Evolutionary conservation across 331 rosid species (phyloP), one percentile per base, ranked within the genome.

Genomic region (Saraca asoca): DNA sequence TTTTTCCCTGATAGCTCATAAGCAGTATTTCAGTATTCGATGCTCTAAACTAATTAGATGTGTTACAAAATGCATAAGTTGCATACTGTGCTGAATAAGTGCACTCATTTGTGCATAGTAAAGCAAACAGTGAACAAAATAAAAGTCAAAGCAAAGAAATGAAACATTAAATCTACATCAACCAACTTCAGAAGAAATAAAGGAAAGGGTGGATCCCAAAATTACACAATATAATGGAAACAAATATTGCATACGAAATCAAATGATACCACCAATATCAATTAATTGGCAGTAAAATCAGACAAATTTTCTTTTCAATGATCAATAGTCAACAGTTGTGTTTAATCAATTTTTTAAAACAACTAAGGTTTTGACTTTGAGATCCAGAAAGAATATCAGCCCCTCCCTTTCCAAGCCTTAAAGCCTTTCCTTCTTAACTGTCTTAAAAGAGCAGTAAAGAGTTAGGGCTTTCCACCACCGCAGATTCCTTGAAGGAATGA

Each of bases 21-120:
- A 59, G 33, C 59, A 43, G 43, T 16, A 66, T 54, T 71, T 12
- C 37, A 60, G 46, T 51, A 52, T 54, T 48, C 39, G 43, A 66
- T 34, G 63, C 31, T 45, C 54, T 20, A 31, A 61, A 68, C 50
- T 33, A 31, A 70, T 38, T 62, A 48, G 62, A 42, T 42, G 63
- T 55, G 63, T 54, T 46, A 53, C 38, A 70, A 5, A 65, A 35
- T 49, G 37, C 6, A 63, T 66, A 68, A 16, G 43, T 15, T 16
- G 54, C 33, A 31, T 8, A 12, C 13, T 13, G 55, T 19, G 53
- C 58, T 59, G 18, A 39, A 14, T 48, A 71, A 42, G 52, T 35
- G 52, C 63, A 63, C 43, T 54, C 9, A 68, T 75, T 64, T 64
- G 9, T 66, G 37, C 46, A 64, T 24, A 17, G 8, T 16, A 58